Evolutionary conservation across 768 basidiomycete genomes (phyloP).

Genomic region (Leucosporidium yakuticum): DNA sequence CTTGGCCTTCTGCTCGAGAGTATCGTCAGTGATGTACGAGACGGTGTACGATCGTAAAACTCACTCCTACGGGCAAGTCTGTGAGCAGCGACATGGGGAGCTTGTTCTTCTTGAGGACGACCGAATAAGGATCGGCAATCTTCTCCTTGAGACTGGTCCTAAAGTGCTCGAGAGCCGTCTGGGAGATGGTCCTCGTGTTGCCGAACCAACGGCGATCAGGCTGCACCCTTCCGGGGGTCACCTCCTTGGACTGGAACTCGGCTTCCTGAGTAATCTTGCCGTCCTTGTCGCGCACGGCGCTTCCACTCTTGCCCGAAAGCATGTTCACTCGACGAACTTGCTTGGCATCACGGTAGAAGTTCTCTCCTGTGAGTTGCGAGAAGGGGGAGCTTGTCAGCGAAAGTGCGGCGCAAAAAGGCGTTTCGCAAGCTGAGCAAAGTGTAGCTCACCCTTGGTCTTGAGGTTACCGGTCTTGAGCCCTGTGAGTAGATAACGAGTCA

Average conservation of each 20-base stretch:
- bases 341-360: constrained; percentile 90
- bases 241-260: constrained; percentile 91
- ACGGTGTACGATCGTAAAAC: constrained; percentile 18
- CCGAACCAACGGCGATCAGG: constrained; percentile 98
- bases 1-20: constrained; percentile 50
- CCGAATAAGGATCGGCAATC: constrained; percentile 92
- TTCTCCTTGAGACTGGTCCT: constrained; percentile 74
- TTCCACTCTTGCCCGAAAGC: constrained; percentile 68
- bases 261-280: constrained; percentile 91
- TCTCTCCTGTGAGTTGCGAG: constrained; percentile 57
- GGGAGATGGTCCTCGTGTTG: constrained; percentile 97
- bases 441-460: constrained; percentile 23
- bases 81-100: constrained; percentile 93
- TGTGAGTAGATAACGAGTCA: too few relatives aligned
- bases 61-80: constrained; percentile 65
- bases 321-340: constrained; percentile 77
- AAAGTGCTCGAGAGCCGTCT: constrained; percentile 93
- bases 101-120: constrained; percentile 87
- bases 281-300: constrained; percentile 79
- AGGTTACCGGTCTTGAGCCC: constrained; percentile 36
- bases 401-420: not conserved
- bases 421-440: not conserved
- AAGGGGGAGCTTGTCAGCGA: not conserved
- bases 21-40: not conserved
- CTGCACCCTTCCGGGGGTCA: constrained; percentile 81